Evolutionary conservation across 2,329 filamentous ascomycete genomes (phyloP).

Genomic region (Aureobasidium musti): DNA sequence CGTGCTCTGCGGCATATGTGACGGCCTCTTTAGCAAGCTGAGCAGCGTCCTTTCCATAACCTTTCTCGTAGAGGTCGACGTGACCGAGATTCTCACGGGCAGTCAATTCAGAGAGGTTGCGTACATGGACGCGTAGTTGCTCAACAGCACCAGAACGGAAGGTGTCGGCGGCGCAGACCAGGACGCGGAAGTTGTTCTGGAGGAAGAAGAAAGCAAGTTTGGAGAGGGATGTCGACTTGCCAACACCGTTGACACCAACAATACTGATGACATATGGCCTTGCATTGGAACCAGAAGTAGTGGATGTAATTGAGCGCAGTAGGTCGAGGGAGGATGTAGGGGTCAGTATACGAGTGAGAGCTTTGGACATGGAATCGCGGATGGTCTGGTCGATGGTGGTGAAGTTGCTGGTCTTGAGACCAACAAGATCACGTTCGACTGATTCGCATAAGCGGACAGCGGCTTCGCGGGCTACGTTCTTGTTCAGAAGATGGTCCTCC

Average conservation of each 20-base stretch:
- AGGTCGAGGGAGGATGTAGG: constrained; percentile 94
- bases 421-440: constrained; percentile 85
- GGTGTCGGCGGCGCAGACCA: constrained; percentile 93
- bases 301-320: constrained; percentile 84
- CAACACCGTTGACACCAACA: constrained; percentile 96
- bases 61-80: constrained; percentile 93
- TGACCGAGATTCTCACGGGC: constrained; percentile 75
- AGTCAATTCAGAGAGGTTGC: constrained; percentile 86
- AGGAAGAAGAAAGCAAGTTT: constrained; percentile 98
- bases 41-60: constrained; percentile 96
- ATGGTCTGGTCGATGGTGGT: constrained; percentile 81
- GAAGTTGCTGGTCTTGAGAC: constrained; percentile 88
- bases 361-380: constrained; percentile 84
- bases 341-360: constrained; percentile 91
- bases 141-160: constrained; percentile 97
- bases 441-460: constrained; percentile 87
- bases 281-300: constrained; percentile 64
- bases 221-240: constrained; percentile 95
- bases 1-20: constrained; percentile 68
- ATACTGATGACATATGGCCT: constrained; percentile 98
- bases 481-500: constrained; percentile 90
- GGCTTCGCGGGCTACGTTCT: constrained; percentile 95
- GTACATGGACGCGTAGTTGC: constrained; percentile 92
- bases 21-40: constrained; percentile 94
- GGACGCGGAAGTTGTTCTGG: constrained; percentile 93